Percentiles rank a stretch among this genome's conserved stretches.
Conservation (phyloP, 768 basidiomycete genomes). For the Mycena polygramma region DNA sequence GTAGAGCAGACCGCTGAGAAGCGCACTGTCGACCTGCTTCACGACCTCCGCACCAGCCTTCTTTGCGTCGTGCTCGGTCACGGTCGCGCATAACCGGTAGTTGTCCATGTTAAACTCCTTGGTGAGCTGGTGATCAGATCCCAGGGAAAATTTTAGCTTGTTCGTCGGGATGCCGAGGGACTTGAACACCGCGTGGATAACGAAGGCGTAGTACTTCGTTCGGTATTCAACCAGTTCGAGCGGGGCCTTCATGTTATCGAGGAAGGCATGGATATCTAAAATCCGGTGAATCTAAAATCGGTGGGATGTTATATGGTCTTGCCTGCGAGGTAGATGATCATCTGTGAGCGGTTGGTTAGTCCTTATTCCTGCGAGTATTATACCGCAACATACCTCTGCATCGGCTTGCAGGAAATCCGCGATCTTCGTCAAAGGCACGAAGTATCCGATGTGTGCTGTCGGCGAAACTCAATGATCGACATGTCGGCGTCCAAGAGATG, state of each 20-base stretch:
- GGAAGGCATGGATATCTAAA: constrained; percentile 94
- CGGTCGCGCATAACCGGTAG: constrained; percentile 91
- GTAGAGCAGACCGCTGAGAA: constrained; percentile 93
- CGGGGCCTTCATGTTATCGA: constrained; percentile 97
- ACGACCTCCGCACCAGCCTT: constrained; percentile 99
- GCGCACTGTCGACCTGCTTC: constrained; percentile 94
- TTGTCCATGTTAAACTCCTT: constrained; percentile 95
- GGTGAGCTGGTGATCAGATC: constrained; percentile 93
- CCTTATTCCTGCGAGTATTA: not conserved
- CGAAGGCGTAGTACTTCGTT: constrained; percentile 89
- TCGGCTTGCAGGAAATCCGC: constrained; percentile 95
- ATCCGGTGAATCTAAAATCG: not conserved
- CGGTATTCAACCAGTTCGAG: constrained; percentile 90
- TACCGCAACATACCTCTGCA: constrained; percentile 69
- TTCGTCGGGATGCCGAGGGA: constrained; percentile 93
- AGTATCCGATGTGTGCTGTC: constrained; percentile 96
- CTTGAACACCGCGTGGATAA: constrained; percentile 86
- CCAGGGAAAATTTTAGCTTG: constrained; percentile 86
- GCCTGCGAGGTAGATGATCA: constrained; percentile 26
- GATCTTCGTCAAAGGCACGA: constrained; percentile 94
- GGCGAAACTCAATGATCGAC: constrained; percentile 20
- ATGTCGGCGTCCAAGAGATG: constrained; percentile 2
- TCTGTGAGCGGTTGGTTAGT: constrained; percentile 4
- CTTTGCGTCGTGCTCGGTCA: constrained; percentile 96
- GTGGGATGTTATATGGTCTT: not conserved